Percentiles rank a stretch among this genome's conserved stretches.
phyloP scores from a whole-genome alignment of 2,329 filamentous ascomycete genomes.

The Periconia digitata region DNA sequence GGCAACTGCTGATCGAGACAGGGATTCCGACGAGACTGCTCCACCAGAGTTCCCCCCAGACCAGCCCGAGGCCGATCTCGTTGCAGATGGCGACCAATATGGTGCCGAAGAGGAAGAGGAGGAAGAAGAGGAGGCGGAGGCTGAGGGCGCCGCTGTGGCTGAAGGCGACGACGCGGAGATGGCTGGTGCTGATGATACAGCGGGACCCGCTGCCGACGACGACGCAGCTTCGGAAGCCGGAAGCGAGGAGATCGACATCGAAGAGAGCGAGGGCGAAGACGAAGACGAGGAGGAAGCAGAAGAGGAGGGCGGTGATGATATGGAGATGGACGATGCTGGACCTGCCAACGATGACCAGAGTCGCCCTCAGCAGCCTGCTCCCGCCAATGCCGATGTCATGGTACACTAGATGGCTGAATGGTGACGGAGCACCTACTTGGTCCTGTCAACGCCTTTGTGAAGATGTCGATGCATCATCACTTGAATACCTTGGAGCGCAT shows the following conservation, averaged over 20 bases:
- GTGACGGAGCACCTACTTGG: neutral
- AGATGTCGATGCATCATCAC: neutral
- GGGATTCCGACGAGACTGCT: conserved; percentile 97
- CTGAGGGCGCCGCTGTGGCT: conserved; percentile 54
- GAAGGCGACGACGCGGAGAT: conserved; percentile 72
- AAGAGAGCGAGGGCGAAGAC: conserved; percentile 72
- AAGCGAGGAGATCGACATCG: conserved; percentile 77
- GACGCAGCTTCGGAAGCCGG: conserved; percentile 72
- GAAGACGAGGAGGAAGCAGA: conserved; percentile 68
- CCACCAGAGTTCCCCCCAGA: conserved; percentile 96
- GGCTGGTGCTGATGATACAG: conserved; percentile 65
- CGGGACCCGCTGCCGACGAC: conserved; percentile 59
- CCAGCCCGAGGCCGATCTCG: conserved; percentile 89
- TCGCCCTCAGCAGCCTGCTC: conserved; percentile 29
- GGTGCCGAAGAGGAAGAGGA: conserved; percentile 82
- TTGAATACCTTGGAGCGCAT: neutral
- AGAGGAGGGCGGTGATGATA: conserved; percentile 57
- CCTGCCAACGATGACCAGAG: conserved; percentile 41
- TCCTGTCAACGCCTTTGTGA: neutral
- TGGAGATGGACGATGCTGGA: conserved; percentile 60
- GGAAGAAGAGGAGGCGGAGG: conserved; percentile 66
- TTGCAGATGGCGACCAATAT: conserved; percentile 82
- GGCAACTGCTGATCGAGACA: conserved; percentile 44
- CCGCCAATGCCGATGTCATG: conserved; percentile 41
- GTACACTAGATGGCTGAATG: conserved; percentile 34